phyloP scores from a whole-genome alignment of 148 eudicot species.

The Arctostaphylos glauca region DNA sequence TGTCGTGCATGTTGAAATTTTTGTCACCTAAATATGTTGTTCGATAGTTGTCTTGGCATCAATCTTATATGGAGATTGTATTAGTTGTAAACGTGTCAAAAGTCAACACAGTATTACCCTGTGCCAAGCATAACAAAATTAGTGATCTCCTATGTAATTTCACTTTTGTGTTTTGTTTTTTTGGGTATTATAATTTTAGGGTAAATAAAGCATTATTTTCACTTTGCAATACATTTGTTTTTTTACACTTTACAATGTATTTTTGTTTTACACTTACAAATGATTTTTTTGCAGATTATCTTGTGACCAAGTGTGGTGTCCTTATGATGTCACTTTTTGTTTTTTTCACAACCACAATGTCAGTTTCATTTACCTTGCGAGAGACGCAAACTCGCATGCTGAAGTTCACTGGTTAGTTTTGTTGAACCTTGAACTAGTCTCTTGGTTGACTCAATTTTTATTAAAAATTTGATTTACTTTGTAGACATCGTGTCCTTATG shows the following conservation, averaged over 20 bases:
- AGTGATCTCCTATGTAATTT: neutral
- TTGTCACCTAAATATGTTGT: no score
- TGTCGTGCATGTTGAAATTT: no score
- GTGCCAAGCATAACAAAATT: neutral
- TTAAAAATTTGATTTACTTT: neutral
- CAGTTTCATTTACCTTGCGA: no score
- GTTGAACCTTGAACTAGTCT: neutral
- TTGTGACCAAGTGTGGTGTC: conserved; percentile 93
- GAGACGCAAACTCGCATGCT: conserved; percentile 55
- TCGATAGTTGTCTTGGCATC: no score
- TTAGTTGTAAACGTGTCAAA: neutral
- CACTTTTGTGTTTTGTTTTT: neutral
- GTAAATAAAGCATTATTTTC: no score
- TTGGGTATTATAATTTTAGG: neutral
- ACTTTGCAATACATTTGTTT: neutral
- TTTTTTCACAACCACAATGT: conserved; percentile 97
- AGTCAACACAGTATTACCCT: neutral
- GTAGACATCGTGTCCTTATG: no score
- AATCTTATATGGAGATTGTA: no score
- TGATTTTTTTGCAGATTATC: conserved; percentile 63
- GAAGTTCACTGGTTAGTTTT: conserved; percentile 84
- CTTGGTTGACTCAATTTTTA: neutral
- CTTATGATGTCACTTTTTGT: conserved; percentile 98
- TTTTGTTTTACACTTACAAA: neutral
- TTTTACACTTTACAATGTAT: neutral